Conservation (phyloP, 2,329 filamentous ascomycete species). For the Trichoderma oligosporum region DNA sequence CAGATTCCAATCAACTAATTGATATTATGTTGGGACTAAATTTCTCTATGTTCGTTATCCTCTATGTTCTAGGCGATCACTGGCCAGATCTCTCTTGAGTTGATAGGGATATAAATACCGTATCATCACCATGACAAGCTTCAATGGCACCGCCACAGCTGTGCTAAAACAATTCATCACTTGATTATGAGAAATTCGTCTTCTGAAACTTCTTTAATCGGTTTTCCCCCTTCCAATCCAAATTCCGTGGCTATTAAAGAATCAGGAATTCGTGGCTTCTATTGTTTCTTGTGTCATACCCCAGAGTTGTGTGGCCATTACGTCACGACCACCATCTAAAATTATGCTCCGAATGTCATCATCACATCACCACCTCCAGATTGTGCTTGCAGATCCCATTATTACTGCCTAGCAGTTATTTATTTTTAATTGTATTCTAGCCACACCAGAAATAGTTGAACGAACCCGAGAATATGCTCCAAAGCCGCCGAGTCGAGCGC, state of each 20-base stretch:
- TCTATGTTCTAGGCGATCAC: too few relatives aligned
- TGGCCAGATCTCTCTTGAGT: too few relatives aligned
- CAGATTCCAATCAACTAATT: too few relatives aligned
- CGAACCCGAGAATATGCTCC: constrained; percentile 2
- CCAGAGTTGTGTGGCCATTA: constrained; percentile 14
- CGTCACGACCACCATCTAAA: constrained; percentile 11
- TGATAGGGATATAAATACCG: too few relatives aligned
- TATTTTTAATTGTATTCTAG: not conserved
- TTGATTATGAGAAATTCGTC: too few relatives aligned
- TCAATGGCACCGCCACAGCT: not conserved
- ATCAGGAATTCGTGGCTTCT: not conserved
- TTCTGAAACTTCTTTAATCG: too few relatives aligned
- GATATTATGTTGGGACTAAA: too few relatives aligned
- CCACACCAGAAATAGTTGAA: too few relatives aligned
- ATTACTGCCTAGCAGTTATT: not conserved
- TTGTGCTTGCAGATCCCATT: not conserved
- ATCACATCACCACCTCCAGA: constrained; percentile 11
- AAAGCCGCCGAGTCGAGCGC: not conserved
- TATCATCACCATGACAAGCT: not conserved
- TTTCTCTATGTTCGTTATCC: too few relatives aligned
- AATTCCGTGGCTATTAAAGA: not conserved
- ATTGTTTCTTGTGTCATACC: constrained; percentile 2
- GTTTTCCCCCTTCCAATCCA: not conserved
- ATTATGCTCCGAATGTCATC: constrained; percentile 1
- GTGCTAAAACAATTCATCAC: not conserved